Evolutionary conservation across 768 basidiomycete genomes (phyloP).

Genomic region (Amanita brunnescens): DNA sequence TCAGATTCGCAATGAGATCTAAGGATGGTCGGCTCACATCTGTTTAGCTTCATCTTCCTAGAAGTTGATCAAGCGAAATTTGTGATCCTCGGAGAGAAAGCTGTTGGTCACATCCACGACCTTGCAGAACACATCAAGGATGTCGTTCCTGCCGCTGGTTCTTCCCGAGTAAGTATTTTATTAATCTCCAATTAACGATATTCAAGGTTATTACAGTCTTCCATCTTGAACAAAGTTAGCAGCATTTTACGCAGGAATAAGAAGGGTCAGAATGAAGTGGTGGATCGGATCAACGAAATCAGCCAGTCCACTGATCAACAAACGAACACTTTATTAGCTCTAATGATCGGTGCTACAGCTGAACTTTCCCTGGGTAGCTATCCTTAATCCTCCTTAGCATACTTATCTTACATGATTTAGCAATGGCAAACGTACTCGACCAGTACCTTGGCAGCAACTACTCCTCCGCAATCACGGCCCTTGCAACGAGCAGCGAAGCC

Average conservation of each 20-base stretch:
- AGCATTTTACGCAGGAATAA: slow-evolving; percentile 40
- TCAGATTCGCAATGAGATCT: slow-evolving; percentile 23
- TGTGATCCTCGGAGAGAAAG: slow-evolving; percentile 44
- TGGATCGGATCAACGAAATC: slow-evolving; percentile 47
- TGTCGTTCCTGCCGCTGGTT: slow-evolving; percentile 30
- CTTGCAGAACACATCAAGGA: slow-evolving; percentile 50
- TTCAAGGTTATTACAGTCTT: slow-evolving; percentile 16
- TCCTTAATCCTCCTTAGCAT: too few species aligned
- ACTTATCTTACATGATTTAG: slow-evolving; percentile 22
- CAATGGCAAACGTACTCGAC: slow-evolving; percentile 58
- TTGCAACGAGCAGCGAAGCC: slow-evolving; percentile 22
- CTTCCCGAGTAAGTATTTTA: slow-evolving; percentile 29
- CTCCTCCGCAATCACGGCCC: slow-evolving; percentile 26
- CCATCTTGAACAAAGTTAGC: slow-evolving; percentile 33
- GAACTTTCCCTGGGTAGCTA: slow-evolving; percentile 57
- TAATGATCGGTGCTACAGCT: slow-evolving; percentile 58
- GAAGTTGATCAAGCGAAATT: slow-evolving; percentile 53
- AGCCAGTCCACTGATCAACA: slow-evolving; percentile 52
- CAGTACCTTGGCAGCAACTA: slow-evolving; percentile 49
- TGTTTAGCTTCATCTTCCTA: slow-evolving; percentile 63
- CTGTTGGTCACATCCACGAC: slow-evolving; percentile 41
- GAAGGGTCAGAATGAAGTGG: slow-evolving; percentile 41
- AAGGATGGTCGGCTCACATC: background rate
- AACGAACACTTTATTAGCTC: slow-evolving; percentile 61
- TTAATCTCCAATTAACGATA: background rate